phyloP scores from a whole-genome alignment of 2,329 filamentous ascomycete species.

The Trichoderma brevicompactum region DNA sequence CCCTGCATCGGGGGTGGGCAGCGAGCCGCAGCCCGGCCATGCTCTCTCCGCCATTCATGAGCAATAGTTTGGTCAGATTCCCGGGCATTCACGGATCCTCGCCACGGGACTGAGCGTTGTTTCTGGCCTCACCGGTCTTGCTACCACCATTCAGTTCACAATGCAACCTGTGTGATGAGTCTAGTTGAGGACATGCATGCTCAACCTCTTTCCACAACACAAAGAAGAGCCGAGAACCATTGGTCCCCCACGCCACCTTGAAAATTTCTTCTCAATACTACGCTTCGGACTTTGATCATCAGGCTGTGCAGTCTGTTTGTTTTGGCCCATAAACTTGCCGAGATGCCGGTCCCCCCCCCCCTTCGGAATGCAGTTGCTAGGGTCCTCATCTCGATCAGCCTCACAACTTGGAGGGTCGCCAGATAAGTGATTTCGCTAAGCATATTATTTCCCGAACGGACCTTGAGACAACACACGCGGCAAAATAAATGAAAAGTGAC shows the following conservation, averaged over 20 bases:
- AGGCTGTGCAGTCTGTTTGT: neutral
- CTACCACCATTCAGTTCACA: slow-evolving; percentile 5
- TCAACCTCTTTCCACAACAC: neutral
- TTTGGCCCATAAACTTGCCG: slow-evolving; percentile 5
- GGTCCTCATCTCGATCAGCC: slow-evolving; percentile 20
- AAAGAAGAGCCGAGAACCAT: neutral
- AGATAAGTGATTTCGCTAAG: slow-evolving; percentile 8
- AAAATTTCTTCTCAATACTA: no score
- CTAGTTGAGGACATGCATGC: neutral
- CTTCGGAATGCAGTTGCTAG: neutral
- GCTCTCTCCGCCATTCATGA: neutral
- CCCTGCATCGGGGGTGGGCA: slow-evolving; percentile 8
- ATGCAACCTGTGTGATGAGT: slow-evolving; percentile 16
- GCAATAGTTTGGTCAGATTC: slow-evolving; percentile 14
- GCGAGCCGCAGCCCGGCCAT: slow-evolving; percentile 8
- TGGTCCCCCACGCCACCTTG: neutral
- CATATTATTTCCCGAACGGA: slow-evolving; percentile 12
- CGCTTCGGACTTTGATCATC: neutral
- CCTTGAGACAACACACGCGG: neutral
- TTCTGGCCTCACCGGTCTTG: neutral
- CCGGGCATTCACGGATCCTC: slow-evolving; percentile 8
- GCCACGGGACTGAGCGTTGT: neutral
- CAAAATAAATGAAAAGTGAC: neutral
- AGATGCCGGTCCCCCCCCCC: neutral
- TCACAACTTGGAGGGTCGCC: neutral